Base-by-base conservation (phyloP, 2,329 filamentous ascomycete species). In the Sclerotinia spermophila region DNA sequence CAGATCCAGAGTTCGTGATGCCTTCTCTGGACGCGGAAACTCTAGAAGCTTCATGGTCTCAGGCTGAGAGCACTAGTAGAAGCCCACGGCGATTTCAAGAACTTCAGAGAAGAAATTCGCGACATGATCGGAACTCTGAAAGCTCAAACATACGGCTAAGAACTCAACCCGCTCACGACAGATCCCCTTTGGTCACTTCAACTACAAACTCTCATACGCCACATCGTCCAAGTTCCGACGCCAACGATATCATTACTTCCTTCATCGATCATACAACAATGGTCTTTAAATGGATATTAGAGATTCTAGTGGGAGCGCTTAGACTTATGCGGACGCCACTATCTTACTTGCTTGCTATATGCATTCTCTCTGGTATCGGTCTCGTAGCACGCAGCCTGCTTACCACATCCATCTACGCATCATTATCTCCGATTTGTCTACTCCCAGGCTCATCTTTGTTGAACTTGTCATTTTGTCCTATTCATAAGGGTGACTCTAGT, bases 361-460 rank as follows among this genome's bases (percentile, higher is more conserved):
- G 90, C 76, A 79, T 92, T 19, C 82, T 87, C 48, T 82, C 88
- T 40, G 88, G 88, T 64, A 82, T 85, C 30, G 79, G 87, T 64
- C 86, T 90, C 53, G 81, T 92, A 33, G 82, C 86, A 2, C 85
- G 87, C 60, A 90, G 89, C 77, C 85, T 90, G 77, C 79, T 91
- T 42, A 89, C 87, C 24, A 84, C 83, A 62, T 90, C 88, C 2
- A 80, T 91, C 68, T 84, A 85, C 62, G 81, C 85, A 15, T 88
- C 90, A 0, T 79, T 94, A 2, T 88, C 89, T 1, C 91, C 92
- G 0, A 75, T 94, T 30, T 94, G 92, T 77, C 85, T 86, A 30
- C 81, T 95, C 2, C 92, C 92, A 0, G 90, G 90, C 44, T 84
- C 82, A 2, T 86, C 87, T 2, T 81, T 86, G 44, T 78, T 93